These are phyloP conservation scores for Trichophyton schoenleinii DNA, from an alignment of 2,329 filamentous ascomycete genomes.

Conservation along the genomic window DNA sequence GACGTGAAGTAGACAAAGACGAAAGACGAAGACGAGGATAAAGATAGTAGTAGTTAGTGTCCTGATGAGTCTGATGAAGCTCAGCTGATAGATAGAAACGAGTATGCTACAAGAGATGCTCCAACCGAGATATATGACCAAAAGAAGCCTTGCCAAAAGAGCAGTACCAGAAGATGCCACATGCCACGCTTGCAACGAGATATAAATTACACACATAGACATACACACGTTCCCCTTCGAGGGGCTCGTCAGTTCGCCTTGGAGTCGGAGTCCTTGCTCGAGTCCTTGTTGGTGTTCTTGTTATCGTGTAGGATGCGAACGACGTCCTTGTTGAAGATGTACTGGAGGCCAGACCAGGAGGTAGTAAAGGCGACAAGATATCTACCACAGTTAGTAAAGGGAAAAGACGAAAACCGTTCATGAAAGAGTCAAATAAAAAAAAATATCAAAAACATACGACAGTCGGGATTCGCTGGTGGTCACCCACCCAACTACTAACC, in stretches of 20 bases:
- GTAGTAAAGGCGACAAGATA: constrained; percentile 82
- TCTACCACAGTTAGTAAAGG: constrained; percentile 32
- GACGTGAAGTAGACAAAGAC: neutral
- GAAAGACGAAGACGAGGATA: neutral
- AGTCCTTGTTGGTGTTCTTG: neutral
- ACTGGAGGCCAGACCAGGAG: constrained; percentile 85
- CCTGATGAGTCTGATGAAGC: too few species aligned
- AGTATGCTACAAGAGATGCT: neutral
- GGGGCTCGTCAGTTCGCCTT: neutral
- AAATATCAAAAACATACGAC: neutral
- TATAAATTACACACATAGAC: neutral
- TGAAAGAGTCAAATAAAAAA: constrained; percentile 4
- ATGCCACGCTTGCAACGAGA: neutral
- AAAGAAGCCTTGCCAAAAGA: neutral
- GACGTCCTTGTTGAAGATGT: constrained; percentile 79
- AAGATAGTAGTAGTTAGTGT: too few species aligned
- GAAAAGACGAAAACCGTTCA: neutral
- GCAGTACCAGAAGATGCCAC: neutral
- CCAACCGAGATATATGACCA: neutral
- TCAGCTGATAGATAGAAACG: too few species aligned
- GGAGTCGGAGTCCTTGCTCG: neutral
- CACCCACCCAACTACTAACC: neutral
- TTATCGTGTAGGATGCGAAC: constrained; percentile 59
- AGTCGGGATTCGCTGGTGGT: constrained; percentile 2
- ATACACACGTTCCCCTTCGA: neutral